Conservation (phyloP, 805 yeast species). For the Starmerella roubikii region DNA sequence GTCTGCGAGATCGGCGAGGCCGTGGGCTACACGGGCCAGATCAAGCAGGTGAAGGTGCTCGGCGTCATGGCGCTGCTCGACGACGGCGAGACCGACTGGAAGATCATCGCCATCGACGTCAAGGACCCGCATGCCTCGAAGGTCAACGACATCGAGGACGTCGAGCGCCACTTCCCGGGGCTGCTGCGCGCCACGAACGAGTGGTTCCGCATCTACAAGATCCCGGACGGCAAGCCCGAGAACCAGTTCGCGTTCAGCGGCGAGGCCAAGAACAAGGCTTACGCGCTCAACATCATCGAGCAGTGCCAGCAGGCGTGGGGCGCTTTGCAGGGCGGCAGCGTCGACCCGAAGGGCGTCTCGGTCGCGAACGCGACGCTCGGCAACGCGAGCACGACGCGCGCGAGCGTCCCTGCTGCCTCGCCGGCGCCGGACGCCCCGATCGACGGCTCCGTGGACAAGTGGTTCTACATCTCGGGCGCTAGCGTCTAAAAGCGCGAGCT, state of each 20-base stretch:
- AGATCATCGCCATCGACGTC: constrained; percentile 76
- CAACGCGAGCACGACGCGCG: constrained; percentile 24
- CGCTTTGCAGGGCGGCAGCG: constrained; percentile 51
- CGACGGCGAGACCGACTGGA: constrained; percentile 98
- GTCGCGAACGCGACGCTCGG: constrained; percentile 65
- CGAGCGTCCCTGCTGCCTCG: constrained; percentile 52
- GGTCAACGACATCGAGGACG: constrained; percentile 82
- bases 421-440: constrained; percentile 80
- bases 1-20: constrained; percentile 75
- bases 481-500: constrained; percentile 19
- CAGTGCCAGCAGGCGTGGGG: constrained; percentile 84
- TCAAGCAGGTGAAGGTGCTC: constrained; percentile 78
- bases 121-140: constrained; percentile 81
- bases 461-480: constrained; percentile 78
- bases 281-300: constrained; percentile 70
- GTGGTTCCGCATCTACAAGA: constrained; percentile 97
- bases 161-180: constrained; percentile 81
- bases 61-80: constrained; percentile 93
- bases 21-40: constrained; percentile 49
- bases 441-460: constrained; percentile 91
- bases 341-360: constrained; percentile 50
- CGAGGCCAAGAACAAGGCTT: constrained; percentile 72
- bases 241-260: constrained; percentile 96
- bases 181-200: constrained; percentile 84
- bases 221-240: constrained; percentile 95